phyloP scores from a whole-genome alignment of 352 stramenopile species.

The Pythium aquatile region DNA sequence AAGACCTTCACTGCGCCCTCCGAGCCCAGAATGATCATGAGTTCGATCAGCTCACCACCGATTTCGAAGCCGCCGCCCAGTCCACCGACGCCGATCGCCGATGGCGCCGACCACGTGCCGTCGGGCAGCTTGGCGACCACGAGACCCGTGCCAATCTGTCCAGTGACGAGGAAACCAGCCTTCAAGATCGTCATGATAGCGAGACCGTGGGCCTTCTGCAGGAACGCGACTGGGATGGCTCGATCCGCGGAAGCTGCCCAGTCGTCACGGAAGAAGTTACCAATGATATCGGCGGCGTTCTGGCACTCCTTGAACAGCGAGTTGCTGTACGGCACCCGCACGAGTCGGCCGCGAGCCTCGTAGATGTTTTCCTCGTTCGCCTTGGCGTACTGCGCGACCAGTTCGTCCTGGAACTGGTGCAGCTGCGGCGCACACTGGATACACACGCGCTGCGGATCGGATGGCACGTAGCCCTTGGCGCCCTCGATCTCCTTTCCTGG shows the following conservation, averaged over 20 bases:
- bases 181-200: conserved; percentile 83
- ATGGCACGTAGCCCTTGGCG: conserved; percentile 53
- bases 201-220: conserved; percentile 72
- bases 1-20: conserved; percentile 90
- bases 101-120: conserved; percentile 88
- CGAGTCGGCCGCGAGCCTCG: conserved; percentile 32
- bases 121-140: conserved; percentile 87
- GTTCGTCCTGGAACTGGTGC: conserved; percentile 44
- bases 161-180: conserved; percentile 69
- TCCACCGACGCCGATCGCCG: conserved; percentile 89
- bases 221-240: conserved; percentile 70
- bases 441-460: conserved; percentile 55
- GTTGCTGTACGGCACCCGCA: conserved; percentile 54
- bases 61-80: conserved; percentile 82
- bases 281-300: conserved; percentile 65
- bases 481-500: conserved; percentile 43
- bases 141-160: conserved; percentile 75
- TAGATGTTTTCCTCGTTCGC: conserved; percentile 46
- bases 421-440: conserved; percentile 49
- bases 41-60: conserved; percentile 90
- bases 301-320: conserved; percentile 71
- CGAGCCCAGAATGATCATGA: conserved; percentile 93
- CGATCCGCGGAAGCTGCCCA: conserved; percentile 61
- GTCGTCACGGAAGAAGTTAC: conserved; percentile 70
- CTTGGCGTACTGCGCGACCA: conserved; percentile 43